These are phyloP conservation scores for Crotalaria pallida DNA, from an alignment of 306 rosid species.

Conservation along the genomic window DNA sequence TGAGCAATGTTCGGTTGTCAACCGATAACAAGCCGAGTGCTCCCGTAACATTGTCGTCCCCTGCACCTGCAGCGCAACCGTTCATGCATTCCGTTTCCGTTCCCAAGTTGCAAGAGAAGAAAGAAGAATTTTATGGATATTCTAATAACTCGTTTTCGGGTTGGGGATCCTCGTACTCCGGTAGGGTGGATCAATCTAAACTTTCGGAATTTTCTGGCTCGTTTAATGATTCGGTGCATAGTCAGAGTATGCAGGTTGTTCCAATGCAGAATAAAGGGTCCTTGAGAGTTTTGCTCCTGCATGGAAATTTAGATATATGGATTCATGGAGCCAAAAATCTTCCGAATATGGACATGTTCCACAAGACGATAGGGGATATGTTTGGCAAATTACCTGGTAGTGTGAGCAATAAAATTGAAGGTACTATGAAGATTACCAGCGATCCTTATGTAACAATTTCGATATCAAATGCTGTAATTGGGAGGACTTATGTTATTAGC, in stretches of 20 bases:
- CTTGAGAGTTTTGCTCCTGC: conserved; percentile 72
- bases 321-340: conserved; percentile 64
- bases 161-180: conserved; percentile 37
- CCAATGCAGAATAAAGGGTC: conserved; percentile 64
- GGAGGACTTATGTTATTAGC: conserved; percentile 89
- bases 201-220: conserved; percentile 41
- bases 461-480: conserved; percentile 68
- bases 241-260: conserved; percentile 58
- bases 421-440: conserved; percentile 70
- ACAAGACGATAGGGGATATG: conserved; percentile 77
- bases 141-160: conserved; percentile 59
- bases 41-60: conserved; percentile 37
- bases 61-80: conserved; percentile 33
- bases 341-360: conserved; percentile 97
- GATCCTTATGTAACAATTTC: conserved; percentile 86
- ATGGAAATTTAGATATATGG: conserved; percentile 91
- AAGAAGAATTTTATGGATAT: conserved; percentile 46
- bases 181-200: conserved; percentile 23
- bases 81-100: conserved; percentile 42
- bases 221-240: conserved; percentile 43
- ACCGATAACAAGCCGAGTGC: conserved; percentile 38
- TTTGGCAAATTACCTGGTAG: conserved; percentile 62
- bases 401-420: conserved; percentile 62
- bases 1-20: conserved; percentile 50
- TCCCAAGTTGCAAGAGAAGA: conserved; percentile 39